Conservation (phyloP, 23 red algal genomes). For the Gracilariopsis chorda region DNA sequence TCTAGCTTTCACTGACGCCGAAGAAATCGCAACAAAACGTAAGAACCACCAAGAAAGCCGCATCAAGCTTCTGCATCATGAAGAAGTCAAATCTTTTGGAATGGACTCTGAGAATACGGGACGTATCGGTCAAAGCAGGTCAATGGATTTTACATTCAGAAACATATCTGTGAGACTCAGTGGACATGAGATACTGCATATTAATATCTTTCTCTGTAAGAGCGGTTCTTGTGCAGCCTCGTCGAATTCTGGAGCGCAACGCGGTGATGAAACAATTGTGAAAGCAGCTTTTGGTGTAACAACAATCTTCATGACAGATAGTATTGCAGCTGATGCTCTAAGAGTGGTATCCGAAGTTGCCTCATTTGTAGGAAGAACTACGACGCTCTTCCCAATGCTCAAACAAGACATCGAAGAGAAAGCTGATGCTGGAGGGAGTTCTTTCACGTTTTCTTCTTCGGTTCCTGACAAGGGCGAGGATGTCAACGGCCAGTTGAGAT, state of each 20-base stretch:
- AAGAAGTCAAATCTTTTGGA: not conserved
- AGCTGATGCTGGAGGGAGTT: not conserved
- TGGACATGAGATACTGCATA: conserved; percentile 12
- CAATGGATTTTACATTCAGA: conserved; percentile 6
- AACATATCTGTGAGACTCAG: conserved; percentile 27
- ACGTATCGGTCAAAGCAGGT: not conserved
- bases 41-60: not conserved
- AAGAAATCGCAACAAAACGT: not conserved
- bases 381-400: conserved; percentile 37
- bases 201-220: conserved; percentile 34
- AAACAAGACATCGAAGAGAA: not conserved
- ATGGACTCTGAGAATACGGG: not conserved
- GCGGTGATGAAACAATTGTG: not conserved
- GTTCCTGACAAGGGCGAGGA: not conserved
- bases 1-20: not conserved
- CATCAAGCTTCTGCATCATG: not conserved
- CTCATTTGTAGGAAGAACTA: conserved; percentile 27
- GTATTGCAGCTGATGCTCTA: conserved; percentile 34
- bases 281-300: conserved; percentile 29
- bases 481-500: not conserved
- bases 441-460: not conserved
- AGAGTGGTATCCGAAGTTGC: conserved; percentile 53
- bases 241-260: not conserved
- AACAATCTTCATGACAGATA: conserved; percentile 27
- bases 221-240: not conserved